Evolutionary conservation across 225 moss, liverwort and hornwort genomes (phyloP).

Genomic region (Polytrichum commune): DNA sequence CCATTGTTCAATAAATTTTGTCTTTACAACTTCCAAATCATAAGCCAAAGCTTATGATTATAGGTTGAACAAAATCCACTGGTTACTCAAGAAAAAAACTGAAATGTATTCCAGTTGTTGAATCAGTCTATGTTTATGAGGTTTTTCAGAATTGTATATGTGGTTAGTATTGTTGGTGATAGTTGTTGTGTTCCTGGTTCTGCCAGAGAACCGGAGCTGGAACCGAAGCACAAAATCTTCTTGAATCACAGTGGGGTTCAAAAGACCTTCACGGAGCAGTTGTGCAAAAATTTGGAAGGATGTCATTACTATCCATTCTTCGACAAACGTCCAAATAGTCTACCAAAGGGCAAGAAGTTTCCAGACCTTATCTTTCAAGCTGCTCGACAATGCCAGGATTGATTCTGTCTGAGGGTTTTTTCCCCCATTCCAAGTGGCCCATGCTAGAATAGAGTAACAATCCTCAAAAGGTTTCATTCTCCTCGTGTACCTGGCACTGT

Average conservation of each 20-base stretch:
- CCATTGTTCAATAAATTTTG: too few relatives aligned
- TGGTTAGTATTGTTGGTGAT: too few relatives aligned
- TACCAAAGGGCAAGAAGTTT: conserved; percentile 1
- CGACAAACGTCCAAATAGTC: neutral
- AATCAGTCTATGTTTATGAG: too few relatives aligned
- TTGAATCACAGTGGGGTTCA: conserved; percentile 6
- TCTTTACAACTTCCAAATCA: too few relatives aligned
- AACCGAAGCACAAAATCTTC: conserved; percentile 2
- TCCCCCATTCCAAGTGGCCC: conserved; percentile 10
- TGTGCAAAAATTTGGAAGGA: conserved; percentile 1
- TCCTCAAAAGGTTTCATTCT: neutral
- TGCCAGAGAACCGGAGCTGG: neutral
- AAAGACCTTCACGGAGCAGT: conserved; percentile 5
- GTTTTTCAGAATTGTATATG: too few relatives aligned
- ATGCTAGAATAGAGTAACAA: conserved; percentile 8
- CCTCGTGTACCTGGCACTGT: neutral
- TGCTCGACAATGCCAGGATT: conserved; percentile 9
- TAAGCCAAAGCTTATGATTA: too few relatives aligned
- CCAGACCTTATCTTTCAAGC: conserved; percentile 5
- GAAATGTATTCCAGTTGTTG: too few relatives aligned
- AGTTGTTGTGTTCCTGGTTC: too few relatives aligned
- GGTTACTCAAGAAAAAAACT: too few relatives aligned
- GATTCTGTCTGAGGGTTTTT: conserved; percentile 6
- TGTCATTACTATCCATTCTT: conserved; percentile 1
- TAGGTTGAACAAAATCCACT: too few relatives aligned